A percentile compares a stretch with the other conserved stretches of the same genome.
phyloP scores from a whole-genome alignment of 306 rosid species.

The Acacia acuminata region DNA sequence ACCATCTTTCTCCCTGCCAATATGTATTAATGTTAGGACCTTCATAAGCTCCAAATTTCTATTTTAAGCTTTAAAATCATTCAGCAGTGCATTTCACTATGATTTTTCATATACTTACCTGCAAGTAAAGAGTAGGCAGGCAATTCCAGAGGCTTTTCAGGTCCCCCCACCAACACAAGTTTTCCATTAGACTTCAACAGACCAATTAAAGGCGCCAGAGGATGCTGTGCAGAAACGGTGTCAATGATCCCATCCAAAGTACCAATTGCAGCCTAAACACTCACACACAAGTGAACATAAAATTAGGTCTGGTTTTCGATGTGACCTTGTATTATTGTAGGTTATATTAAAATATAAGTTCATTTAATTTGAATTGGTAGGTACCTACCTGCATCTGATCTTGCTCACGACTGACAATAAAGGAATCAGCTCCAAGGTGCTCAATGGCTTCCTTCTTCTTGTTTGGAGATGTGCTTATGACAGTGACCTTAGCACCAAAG shows the following conservation, averaged over 20 bases:
- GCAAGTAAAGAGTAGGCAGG: background rate
- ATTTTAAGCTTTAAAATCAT: background rate
- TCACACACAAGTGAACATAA: background rate
- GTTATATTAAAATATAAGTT: too few species aligned
- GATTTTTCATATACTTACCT: background rate
- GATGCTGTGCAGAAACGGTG: background rate
- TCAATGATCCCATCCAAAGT: background rate
- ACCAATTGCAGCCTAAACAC: background rate
- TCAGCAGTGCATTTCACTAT: background rate
- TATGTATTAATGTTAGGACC: background rate
- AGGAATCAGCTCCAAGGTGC: constrained; percentile 50
- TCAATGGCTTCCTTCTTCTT: constrained; percentile 59
- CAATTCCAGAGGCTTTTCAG: background rate
- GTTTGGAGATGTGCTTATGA: constrained; percentile 55
- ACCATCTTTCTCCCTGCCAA: constrained; percentile 47
- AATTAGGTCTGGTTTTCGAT: background rate
- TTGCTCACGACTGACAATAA: constrained; percentile 48
- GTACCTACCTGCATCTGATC: constrained; percentile 29
- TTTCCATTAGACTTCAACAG: background rate
- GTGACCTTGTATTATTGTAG: background rate
- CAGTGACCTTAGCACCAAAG: constrained; percentile 55
- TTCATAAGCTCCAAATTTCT: background rate
- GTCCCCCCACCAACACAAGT: background rate
- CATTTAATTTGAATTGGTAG: too few species aligned
- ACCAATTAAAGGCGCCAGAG: background rate